Evolutionary conservation across 2,329 filamentous ascomycete species (phyloP).

Genomic region (Arthrobotrys conoides): DNA sequence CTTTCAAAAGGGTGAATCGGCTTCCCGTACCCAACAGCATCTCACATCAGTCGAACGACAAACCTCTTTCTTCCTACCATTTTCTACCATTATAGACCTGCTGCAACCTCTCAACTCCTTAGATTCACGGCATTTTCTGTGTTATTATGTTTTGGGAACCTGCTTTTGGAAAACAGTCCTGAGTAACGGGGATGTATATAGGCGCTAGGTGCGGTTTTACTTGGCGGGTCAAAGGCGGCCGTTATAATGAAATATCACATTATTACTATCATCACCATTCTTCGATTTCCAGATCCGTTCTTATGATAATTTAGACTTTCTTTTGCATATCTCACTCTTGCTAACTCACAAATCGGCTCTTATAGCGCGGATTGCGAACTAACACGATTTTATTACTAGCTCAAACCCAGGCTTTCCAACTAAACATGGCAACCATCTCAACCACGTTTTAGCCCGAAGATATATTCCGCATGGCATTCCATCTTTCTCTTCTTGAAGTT

Average conservation of each 20-base stretch:
- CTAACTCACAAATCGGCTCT: constrained; percentile 34
- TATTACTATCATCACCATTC: not conserved
- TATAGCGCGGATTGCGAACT: constrained; percentile 24
- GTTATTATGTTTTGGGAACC: constrained; percentile 28
- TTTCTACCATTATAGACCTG: constrained; percentile 48
- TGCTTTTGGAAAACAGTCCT: constrained; percentile 40
- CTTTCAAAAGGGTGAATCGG: constrained; percentile 15
- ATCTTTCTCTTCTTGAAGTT: constrained; percentile 6
- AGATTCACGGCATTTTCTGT: constrained; percentile 37
- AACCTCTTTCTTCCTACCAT: constrained; percentile 12
- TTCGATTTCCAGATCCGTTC: not conserved
- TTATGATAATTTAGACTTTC: not conserved
- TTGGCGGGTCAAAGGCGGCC: constrained; percentile 31
- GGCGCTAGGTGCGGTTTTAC: constrained; percentile 59
- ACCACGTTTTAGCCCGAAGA: constrained; percentile 9
- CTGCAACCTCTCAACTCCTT: constrained; percentile 60
- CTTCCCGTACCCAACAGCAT: constrained; percentile 29
- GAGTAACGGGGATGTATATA: constrained; percentile 59
- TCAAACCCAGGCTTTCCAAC: constrained; percentile 16
- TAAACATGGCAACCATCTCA: not conserved
- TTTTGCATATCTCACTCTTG: constrained; percentile 11
- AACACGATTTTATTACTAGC: constrained; percentile 13
- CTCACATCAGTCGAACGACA: constrained; percentile 20
- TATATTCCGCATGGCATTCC: constrained; percentile 36
- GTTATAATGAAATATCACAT: constrained; percentile 51